Evolutionary conservation across 371 early-diverging fungal genomes (phyloP).

Genomic region (Rhizopus stolonifer): DNA sequence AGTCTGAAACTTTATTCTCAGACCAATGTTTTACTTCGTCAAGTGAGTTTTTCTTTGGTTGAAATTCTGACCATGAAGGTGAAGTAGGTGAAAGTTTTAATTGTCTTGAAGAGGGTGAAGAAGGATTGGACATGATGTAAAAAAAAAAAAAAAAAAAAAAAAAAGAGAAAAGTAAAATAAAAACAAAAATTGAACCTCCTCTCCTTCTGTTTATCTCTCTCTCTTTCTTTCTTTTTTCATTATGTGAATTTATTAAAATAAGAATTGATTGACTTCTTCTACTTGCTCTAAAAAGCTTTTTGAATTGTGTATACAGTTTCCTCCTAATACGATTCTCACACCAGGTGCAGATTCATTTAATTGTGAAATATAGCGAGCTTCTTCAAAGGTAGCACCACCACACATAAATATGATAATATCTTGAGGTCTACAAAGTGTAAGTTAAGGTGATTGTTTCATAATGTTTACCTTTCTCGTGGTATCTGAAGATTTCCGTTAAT

Average conservation of each 20-base stretch:
- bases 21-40: slow-evolving; percentile 69
- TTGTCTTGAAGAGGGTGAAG: slow-evolving; percentile 26
- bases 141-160: slow-evolving; percentile 5
- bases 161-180: neutral
- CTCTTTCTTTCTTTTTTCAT: too few relatives aligned
- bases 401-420: slow-evolving; percentile 93
- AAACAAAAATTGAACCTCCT: slow-evolving; percentile 1
- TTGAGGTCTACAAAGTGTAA: slow-evolving; percentile 84
- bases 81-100: slow-evolving; percentile 50
- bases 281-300: slow-evolving; percentile 25
- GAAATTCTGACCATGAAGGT: slow-evolving; percentile 43
- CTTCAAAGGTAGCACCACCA: slow-evolving; percentile 93
- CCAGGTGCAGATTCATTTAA: slow-evolving; percentile 77
- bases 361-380: slow-evolving; percentile 80
- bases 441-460: too few relatives aligned
- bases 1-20: slow-evolving; percentile 67
- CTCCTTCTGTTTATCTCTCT: too few relatives aligned
- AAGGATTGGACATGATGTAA: slow-evolving; percentile 3
- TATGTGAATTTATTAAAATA: neutral
- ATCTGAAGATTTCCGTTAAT: slow-evolving; percentile 47
- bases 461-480: slow-evolving; percentile 60
- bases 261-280: slow-evolving; percentile 13
- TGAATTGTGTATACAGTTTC: slow-evolving; percentile 85
- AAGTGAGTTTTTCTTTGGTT: slow-evolving; percentile 36
- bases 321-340: slow-evolving; percentile 84